phyloP scores from a whole-genome alignment of 345 rosid genomes.

The Brassica juncea region DNA sequence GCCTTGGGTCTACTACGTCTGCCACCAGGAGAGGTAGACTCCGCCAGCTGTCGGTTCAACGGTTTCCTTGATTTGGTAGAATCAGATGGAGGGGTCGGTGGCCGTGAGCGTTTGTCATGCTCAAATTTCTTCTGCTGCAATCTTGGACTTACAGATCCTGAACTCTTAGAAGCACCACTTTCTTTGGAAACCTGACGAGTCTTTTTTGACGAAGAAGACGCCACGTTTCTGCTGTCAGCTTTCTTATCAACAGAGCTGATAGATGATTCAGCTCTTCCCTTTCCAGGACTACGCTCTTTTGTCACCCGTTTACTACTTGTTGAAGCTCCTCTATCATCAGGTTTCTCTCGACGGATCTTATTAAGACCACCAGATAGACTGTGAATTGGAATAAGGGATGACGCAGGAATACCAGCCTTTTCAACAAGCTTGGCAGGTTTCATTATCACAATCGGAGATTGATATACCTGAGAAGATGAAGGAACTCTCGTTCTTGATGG shows the following conservation, averaged over 20 bases:
- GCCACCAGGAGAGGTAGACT: constrained; percentile 63
- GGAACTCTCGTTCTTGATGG: constrained; percentile 42
- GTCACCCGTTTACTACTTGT: constrained; percentile 40
- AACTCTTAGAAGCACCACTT: constrained; percentile 46
- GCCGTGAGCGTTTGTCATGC: constrained; percentile 69
- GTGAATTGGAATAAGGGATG: constrained; percentile 60
- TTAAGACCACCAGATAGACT: constrained; percentile 48
- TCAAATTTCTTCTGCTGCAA: constrained; percentile 77
- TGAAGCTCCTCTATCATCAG: constrained; percentile 46
- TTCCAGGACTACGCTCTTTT: constrained; percentile 54
- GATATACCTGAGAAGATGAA: constrained; percentile 47
- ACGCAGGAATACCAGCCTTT: constrained; percentile 56
- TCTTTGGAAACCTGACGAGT: constrained; percentile 55
- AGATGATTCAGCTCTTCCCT: constrained; percentile 41
- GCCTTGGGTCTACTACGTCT: constrained; percentile 51
- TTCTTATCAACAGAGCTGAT: constrained; percentile 54
- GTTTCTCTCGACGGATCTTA: constrained; percentile 46
- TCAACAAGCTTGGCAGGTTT: constrained; percentile 85
- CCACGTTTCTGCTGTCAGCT: constrained; percentile 45
- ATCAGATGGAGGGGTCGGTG: constrained; percentile 85
- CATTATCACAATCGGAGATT: constrained; percentile 95
- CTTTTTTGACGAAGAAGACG: constrained; percentile 49
- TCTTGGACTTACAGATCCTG: constrained; percentile 79
- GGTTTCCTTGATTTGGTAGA: constrained; percentile 60
- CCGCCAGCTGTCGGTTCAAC: constrained; percentile 44